Conservation (phyloP, 2,329 filamentous ascomycete species). For the Geosmithia putterillii region DNA sequence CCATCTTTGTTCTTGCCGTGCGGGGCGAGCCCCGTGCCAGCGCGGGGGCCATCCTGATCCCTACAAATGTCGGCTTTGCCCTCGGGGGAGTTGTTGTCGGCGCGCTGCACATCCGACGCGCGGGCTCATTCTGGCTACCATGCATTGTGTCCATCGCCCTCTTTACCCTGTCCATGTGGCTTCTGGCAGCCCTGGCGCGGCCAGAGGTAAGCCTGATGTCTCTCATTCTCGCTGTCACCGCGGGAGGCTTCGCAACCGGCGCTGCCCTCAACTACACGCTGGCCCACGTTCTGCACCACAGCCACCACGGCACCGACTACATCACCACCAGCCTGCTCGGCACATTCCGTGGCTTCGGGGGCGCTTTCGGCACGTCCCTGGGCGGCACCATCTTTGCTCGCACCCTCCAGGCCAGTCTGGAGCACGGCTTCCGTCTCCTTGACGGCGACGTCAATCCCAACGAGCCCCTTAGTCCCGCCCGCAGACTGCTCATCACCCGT, state of each 20-base stretch:
- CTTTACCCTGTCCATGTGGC: constrained; percentile 48
- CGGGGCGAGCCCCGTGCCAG: constrained; percentile 55
- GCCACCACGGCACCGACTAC: constrained; percentile 53
- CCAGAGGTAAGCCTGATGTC: constrained; percentile 33
- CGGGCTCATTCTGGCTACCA: constrained; percentile 60
- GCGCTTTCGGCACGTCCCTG: constrained; percentile 68
- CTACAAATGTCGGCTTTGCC: constrained; percentile 72
- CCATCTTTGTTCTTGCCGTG: constrained; percentile 68
- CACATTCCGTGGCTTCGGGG: constrained; percentile 73
- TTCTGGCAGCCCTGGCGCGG: constrained; percentile 42
- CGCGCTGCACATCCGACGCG: constrained; percentile 60
- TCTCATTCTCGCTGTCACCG: constrained; percentile 50
- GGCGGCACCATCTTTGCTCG: constrained; percentile 66
- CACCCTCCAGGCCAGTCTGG: constrained; percentile 41
- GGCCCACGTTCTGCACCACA: constrained; percentile 67
- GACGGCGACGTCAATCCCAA: constrained; percentile 21
- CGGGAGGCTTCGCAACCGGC: constrained; percentile 62
- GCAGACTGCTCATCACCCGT: constrained; percentile 27
- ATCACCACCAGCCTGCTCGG: constrained; percentile 64
- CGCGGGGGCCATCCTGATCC: constrained; percentile 65
- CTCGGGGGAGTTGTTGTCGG: constrained; percentile 62
- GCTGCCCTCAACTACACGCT: constrained; percentile 70
- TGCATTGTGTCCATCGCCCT: constrained; percentile 46
- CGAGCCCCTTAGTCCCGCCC: constrained; percentile 15
- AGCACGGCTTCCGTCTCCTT: constrained; percentile 39